Conservation (phyloP, 2,329 filamentous ascomycete genomes). For the Clonostachys sp. region DNA sequence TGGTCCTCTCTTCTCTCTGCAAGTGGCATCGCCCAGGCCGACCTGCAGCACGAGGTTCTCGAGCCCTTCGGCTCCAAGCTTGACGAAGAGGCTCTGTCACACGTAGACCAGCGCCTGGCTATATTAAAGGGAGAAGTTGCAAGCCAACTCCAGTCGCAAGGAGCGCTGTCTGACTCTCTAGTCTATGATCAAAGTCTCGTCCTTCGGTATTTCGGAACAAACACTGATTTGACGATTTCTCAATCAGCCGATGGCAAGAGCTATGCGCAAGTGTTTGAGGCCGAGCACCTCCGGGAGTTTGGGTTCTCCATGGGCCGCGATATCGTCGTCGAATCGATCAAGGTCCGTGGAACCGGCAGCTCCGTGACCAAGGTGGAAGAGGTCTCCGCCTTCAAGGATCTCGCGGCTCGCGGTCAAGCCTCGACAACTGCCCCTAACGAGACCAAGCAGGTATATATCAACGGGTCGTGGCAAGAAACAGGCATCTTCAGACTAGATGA, state of each 20-base stretch:
- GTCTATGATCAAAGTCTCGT: conserved; percentile 35
- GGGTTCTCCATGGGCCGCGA: conserved; percentile 28
- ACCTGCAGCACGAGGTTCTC: conserved; percentile 27
- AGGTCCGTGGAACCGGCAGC: conserved; percentile 19
- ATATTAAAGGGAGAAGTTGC: not conserved
- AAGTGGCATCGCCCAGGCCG: conserved; percentile 34
- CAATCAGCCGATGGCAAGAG: conserved; percentile 10
- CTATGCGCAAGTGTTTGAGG: conserved; percentile 15
- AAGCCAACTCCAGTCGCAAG: not conserved
- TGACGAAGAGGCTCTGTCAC: too few relatives aligned
- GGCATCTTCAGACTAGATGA: conserved; percentile 2
- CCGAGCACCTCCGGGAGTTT: conserved; percentile 31
- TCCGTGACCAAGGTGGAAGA: not conserved
- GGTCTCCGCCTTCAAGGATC: too few relatives aligned
- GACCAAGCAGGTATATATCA: not conserved
- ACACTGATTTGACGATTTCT: conserved; percentile 41
- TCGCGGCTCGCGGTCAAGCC: too few relatives aligned
- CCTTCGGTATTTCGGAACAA: conserved; percentile 43
- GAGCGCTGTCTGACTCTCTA: conserved; percentile 9
- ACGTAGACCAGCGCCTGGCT: too few relatives aligned
- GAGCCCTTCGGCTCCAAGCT: not conserved
- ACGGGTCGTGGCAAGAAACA: not conserved
- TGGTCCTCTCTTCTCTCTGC: conserved; percentile 34
- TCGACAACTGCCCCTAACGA: too few relatives aligned
- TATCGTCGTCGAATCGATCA: conserved; percentile 32